Percentiles rank a stretch among this genome's conserved stretches.
Conservation (phyloP, 805 yeast species). For the Candida cerambycidarum region DNA sequence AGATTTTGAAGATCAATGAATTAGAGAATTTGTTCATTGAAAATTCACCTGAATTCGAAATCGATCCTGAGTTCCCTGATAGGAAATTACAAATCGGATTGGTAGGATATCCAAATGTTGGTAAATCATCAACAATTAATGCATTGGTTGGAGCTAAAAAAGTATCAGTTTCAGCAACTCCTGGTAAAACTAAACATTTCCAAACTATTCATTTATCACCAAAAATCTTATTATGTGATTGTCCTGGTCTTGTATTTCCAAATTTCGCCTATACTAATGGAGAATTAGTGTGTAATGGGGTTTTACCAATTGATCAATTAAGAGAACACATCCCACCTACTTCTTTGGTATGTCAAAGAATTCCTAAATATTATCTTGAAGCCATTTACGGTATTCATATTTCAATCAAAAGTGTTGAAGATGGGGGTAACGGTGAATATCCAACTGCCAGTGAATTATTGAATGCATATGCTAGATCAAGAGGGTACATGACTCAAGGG, state of each 20-base stretch:
- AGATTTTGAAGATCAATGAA: slow-evolving; percentile 79
- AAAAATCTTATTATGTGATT: slow-evolving; percentile 86
- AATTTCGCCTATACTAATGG: slow-evolving; percentile 96
- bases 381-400: slow-evolving; percentile 93
- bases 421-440: slow-evolving; percentile 78
- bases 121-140: slow-evolving; percentile 92
- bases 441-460: slow-evolving; percentile 89
- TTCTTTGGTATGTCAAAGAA: slow-evolving; percentile 78
- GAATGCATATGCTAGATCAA: slow-evolving; percentile 90
- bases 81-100: slow-evolving; percentile 81
- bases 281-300: slow-evolving; percentile 96
- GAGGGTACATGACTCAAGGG: slow-evolving; percentile 97
- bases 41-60: slow-evolving; percentile 71
- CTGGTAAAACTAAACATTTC: slow-evolving; percentile 98
- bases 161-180: slow-evolving; percentile 97
- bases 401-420: slow-evolving; percentile 68
- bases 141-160: slow-evolving; percentile 95
- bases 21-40: slow-evolving; percentile 75
- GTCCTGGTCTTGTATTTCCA: slow-evolving; percentile 99
- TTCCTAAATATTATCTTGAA: slow-evolving; percentile 86
- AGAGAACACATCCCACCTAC: slow-evolving; percentile 90
- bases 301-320: slow-evolving; percentile 95
- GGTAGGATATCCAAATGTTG: slow-evolving; percentile 98
- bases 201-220: slow-evolving; percentile 89
- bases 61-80: slow-evolving; percentile 56